These are phyloP conservation scores for Pyrrhoderma noxium DNA, from an alignment of 1,284 basidiomycete genomes.

Conservation along the genomic window DNA sequence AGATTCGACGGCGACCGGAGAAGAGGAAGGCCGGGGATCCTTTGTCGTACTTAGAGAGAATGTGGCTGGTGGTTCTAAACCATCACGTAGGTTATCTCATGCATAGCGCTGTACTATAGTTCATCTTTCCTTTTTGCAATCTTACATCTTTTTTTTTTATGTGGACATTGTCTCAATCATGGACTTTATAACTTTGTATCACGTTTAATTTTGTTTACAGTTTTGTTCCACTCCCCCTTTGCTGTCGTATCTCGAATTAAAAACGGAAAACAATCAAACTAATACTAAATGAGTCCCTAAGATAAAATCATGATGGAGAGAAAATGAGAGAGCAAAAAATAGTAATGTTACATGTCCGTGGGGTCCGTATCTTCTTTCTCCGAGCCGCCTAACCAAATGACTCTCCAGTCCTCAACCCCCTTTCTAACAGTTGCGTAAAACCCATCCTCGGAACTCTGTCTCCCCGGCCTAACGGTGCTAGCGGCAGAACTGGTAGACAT, in stretches of 20 bases:
- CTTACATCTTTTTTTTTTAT: background rate
- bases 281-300: background rate
- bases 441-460: conserved; percentile 48
- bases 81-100: conserved; percentile 11
- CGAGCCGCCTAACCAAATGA: conserved; percentile 70
- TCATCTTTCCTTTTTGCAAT: background rate
- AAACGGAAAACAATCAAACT: background rate
- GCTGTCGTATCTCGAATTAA: too few relatives aligned
- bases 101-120: conserved; percentile 2
- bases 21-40: conserved; percentile 25
- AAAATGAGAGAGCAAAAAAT: background rate
- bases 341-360: conserved; percentile 16
- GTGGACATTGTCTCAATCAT: conserved; percentile 5
- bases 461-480: conserved; percentile 44
- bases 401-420: conserved; percentile 61
- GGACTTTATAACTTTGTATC: conserved; percentile 10
- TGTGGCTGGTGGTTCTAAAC: conserved; percentile 18
- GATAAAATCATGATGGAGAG: background rate
- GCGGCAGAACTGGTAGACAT: conserved; percentile 42
- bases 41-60: conserved; percentile 31
- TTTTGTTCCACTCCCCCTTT: too few relatives aligned
- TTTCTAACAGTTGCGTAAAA: conserved; percentile 69
- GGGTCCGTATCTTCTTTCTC: conserved; percentile 28
- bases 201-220: conserved; percentile 3
- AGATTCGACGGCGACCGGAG: background rate